A percentile compares a stretch with the other conserved stretches of the same genome.
Conservation (phyloP, 2,329 filamentous ascomycete genomes). For the Trichoderma atrobrunneum region DNA sequence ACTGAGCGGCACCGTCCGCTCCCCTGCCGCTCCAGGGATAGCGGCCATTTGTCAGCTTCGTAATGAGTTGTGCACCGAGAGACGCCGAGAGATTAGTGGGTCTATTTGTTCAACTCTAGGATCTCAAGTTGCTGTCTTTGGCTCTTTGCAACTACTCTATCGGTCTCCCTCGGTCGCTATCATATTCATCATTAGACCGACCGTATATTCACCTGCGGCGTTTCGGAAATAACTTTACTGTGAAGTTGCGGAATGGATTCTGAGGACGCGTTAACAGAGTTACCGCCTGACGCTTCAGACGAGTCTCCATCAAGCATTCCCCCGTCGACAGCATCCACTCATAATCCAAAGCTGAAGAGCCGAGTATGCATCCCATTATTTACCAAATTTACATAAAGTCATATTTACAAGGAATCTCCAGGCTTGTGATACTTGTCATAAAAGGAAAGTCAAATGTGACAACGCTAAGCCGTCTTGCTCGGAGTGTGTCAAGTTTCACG, state of each 20-base stretch:
- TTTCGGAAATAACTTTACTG: not conserved
- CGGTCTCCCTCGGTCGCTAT: not conserved
- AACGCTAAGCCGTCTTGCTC: not conserved
- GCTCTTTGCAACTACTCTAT: not conserved
- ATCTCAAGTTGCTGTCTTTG: not conserved
- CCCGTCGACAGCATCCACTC: not conserved
- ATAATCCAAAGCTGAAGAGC: not conserved
- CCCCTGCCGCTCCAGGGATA: not conserved
- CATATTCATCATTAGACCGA: not conserved
- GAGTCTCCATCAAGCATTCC: not conserved
- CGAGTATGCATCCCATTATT: not conserved
- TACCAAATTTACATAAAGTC: not conserved
- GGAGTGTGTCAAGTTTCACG: not conserved
- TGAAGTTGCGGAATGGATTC: not conserved
- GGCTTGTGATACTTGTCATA: conserved; percentile 5
- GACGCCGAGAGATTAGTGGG: not conserved
- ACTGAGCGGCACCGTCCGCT: not conserved
- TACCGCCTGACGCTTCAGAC: not conserved
- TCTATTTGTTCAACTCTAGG: not conserved
- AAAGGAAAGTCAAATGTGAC: conserved; percentile 10
- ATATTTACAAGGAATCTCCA: not conserved
- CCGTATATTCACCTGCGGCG: not conserved
- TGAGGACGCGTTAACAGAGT: not conserved
- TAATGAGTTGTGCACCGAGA: not conserved
- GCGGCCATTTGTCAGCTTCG: conserved; percentile 2